Conservation (phyloP, 371 early-diverging fungal species). For the Mucor lusitanicus region DNA sequence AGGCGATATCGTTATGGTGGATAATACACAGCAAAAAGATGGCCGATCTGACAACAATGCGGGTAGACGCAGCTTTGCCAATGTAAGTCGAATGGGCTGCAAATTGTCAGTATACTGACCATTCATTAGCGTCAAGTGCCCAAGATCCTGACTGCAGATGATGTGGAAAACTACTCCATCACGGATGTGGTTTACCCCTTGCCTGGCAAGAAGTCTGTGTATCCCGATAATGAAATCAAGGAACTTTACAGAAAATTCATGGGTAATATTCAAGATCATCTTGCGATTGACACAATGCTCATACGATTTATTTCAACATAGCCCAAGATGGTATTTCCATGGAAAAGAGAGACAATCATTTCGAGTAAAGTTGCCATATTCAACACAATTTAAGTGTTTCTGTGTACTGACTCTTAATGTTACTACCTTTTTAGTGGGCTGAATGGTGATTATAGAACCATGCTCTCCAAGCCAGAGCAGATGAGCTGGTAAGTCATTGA, state of each 20-base stretch:
- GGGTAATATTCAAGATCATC: constrained; percentile 31
- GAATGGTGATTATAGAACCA: constrained; percentile 79
- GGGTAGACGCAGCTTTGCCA: constrained; percentile 28
- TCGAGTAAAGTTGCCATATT: constrained; percentile 34
- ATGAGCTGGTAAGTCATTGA: constrained; percentile 38
- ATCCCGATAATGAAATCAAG: constrained; percentile 79
- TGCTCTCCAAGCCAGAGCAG: constrained; percentile 55
- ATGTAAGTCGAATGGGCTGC: constrained; percentile 19
- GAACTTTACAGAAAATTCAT: constrained; percentile 69
- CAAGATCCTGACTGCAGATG: constrained; percentile 67
- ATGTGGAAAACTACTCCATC: constrained; percentile 70
- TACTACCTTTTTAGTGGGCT: constrained; percentile 51
- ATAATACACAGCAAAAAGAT: constrained; percentile 2
- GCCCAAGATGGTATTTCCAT: constrained; percentile 29
- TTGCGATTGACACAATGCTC: neutral
- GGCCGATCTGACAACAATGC: constrained; percentile 5
- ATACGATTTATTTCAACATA: neutral
- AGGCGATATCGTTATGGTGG: constrained; percentile 83
- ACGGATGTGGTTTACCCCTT: constrained; percentile 91
- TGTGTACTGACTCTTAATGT: constrained; percentile 1
- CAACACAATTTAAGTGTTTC: neutral
- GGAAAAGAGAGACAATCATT: constrained; percentile 43
- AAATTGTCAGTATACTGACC: neutral
- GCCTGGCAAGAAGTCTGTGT: constrained; percentile 79
- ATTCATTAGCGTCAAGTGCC: constrained; percentile 30